Percentiles rank a stretch among this genome's conserved stretches.
Evolutionary conservation across 2,329 filamentous ascomycete species (phyloP).

Genomic region (Claviceps sp.): DNA sequence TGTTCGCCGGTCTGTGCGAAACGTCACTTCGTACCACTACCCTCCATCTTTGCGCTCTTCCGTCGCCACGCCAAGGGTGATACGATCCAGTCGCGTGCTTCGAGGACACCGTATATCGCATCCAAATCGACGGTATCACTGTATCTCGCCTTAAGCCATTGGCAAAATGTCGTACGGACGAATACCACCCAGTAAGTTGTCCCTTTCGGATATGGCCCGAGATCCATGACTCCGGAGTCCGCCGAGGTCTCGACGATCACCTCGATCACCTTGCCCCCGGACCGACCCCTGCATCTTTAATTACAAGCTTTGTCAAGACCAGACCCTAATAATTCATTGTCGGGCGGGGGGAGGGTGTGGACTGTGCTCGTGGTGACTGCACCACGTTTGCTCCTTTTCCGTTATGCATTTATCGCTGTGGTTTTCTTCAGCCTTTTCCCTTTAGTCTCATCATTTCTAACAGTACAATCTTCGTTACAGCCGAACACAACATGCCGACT

Average conservation of each 20-base stretch:
- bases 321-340: neutral
- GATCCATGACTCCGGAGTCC: neutral
- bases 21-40: neutral
- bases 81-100: neutral
- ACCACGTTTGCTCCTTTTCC: neutral
- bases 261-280: neutral
- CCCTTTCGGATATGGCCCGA: neutral
- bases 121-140: neutral
- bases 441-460: neutral
- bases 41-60: neutral
- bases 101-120: neutral
- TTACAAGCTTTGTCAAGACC: neutral
- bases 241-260: neutral
- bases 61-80: neutral
- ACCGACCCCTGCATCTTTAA: neutral
- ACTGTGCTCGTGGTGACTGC: neutral
- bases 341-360: neutral
- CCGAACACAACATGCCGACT: neutral
- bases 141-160: neutral
- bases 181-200: neutral
- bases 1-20: neutral
- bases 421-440: neutral
- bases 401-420: too few species aligned
- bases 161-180: constrained; percentile 3
- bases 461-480: neutral